Conservation (phyloP, 306 rosid genomes). For the Medicago lupulina region DNA sequence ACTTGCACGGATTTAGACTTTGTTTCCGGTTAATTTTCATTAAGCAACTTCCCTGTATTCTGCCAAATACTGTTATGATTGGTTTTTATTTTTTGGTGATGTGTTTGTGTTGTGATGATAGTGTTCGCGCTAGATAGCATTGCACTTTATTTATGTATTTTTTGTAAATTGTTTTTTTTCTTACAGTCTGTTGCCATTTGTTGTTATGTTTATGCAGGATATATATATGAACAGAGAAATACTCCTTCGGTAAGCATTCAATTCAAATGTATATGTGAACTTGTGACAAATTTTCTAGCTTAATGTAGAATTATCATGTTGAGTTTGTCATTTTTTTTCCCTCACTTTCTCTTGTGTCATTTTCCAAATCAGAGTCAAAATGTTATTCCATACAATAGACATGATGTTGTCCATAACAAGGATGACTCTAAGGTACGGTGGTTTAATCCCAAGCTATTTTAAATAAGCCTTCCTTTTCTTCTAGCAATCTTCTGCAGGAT, state of each 20-base stretch:
- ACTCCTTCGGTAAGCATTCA: constrained; percentile 68
- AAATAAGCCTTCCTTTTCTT: constrained; percentile 7
- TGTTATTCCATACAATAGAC: constrained; percentile 42
- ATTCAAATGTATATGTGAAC: constrained; percentile 36
- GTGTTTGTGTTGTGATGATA: not conserved
- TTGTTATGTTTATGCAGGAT: constrained; percentile 60
- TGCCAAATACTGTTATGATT: constrained; percentile 1
- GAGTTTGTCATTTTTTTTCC: constrained; percentile 26
- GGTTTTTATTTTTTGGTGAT: not conserved
- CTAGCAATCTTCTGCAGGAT: constrained; percentile 24
- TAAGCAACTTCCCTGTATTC: not conserved
- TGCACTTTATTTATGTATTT: not conserved
- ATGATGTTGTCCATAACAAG: constrained; percentile 20
- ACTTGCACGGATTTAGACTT: not conserved
- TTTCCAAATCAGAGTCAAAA: constrained; percentile 48
- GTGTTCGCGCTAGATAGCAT: not conserved
- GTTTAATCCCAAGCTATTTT: constrained; percentile 7
- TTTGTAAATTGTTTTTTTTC: constrained; percentile 2
- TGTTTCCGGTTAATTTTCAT: not conserved
- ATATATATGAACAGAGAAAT: constrained; percentile 64
- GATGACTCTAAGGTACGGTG: constrained; percentile 58
- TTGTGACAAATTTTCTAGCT: constrained; percentile 16
- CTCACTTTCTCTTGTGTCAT: not conserved
- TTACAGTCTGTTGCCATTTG: constrained; percentile 1
- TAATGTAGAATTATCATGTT: constrained; percentile 31